phyloP scores from a whole-genome alignment of 345 rosid genomes.

The Gossypium arboreum region DNA sequence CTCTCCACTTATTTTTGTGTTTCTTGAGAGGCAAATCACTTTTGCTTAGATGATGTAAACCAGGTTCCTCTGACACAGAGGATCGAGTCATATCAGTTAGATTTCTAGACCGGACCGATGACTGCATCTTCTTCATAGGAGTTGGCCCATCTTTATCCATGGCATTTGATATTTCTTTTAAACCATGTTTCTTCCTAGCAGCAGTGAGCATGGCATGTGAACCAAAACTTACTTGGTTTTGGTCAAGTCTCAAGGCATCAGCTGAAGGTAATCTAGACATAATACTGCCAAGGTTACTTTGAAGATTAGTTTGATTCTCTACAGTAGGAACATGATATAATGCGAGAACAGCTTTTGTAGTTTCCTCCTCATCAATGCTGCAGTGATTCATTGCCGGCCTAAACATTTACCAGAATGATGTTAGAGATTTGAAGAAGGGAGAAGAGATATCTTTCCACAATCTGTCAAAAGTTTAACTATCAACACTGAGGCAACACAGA shows the following conservation, averaged over 20 bases:
- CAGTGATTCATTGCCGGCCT: slow-evolving; percentile 90
- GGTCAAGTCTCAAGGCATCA: slow-evolving; percentile 28
- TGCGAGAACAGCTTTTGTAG: slow-evolving; percentile 58
- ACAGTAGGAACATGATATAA: slow-evolving; percentile 38
- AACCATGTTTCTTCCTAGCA: slow-evolving; percentile 55
- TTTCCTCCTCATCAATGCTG: slow-evolving; percentile 68
- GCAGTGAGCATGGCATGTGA: slow-evolving; percentile 22
- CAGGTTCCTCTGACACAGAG: slow-evolving; percentile 42
- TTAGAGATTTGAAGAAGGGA: slow-evolving; percentile 10
- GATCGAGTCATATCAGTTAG: slow-evolving; percentile 40
- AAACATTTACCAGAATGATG: slow-evolving; percentile 25
- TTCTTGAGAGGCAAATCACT: slow-evolving; percentile 41
- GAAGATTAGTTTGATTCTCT: slow-evolving; percentile 40
- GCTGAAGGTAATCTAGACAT: slow-evolving; percentile 21
- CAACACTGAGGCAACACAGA: background rate
- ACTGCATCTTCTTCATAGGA: slow-evolving; percentile 33
- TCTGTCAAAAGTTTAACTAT: slow-evolving; percentile 3
- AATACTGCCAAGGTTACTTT: slow-evolving; percentile 32
- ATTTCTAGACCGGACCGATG: slow-evolving; percentile 35
- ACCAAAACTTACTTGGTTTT: slow-evolving; percentile 25
- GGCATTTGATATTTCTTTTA: slow-evolving; percentile 39
- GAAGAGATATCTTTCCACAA: background rate
- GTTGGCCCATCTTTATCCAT: slow-evolving; percentile 39
- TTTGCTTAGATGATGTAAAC: slow-evolving; percentile 35
- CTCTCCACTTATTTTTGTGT: slow-evolving; percentile 50